Conservation (phyloP, 441 rosid species). For the Geranium incanum region DNA sequence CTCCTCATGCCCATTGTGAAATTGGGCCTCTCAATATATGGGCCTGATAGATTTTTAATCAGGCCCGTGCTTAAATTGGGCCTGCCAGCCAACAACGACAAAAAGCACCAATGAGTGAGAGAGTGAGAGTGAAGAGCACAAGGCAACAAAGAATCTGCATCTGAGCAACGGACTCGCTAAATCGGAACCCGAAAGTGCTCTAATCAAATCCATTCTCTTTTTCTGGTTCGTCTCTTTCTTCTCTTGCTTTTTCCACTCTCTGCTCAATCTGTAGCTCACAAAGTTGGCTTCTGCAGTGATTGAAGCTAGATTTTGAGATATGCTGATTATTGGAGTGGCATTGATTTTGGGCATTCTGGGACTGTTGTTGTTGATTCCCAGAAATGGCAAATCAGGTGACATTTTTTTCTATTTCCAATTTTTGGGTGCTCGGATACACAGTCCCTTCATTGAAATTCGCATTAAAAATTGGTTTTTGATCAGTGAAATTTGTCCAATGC, state of each 20-base stretch:
- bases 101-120: no score
- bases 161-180: not conserved
- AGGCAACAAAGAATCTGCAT: constrained; percentile 2
- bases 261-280: not conserved
- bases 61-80: no score
- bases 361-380: constrained; percentile 35
- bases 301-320: constrained; percentile 27
- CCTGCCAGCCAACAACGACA: no score
- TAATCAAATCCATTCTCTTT: not conserved
- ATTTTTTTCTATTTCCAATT: not conserved
- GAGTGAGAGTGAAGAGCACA: not conserved
- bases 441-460: not conserved
- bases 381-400: constrained; percentile 38
- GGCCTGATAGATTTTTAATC: no score
- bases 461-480: constrained; percentile 14
- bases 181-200: not conserved
- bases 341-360: constrained; percentile 42
- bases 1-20: no score
- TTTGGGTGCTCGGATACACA: not conserved
- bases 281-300: constrained; percentile 5
- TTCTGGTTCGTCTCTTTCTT: constrained; percentile 4
- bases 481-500: constrained; percentile 22
- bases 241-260: not conserved
- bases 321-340: constrained; percentile 34
- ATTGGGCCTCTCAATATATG: no score